These are phyloP conservation scores for Gossypium rotundifolium DNA, from an alignment of 345 rosid species.

Conservation along the genomic window DNA sequence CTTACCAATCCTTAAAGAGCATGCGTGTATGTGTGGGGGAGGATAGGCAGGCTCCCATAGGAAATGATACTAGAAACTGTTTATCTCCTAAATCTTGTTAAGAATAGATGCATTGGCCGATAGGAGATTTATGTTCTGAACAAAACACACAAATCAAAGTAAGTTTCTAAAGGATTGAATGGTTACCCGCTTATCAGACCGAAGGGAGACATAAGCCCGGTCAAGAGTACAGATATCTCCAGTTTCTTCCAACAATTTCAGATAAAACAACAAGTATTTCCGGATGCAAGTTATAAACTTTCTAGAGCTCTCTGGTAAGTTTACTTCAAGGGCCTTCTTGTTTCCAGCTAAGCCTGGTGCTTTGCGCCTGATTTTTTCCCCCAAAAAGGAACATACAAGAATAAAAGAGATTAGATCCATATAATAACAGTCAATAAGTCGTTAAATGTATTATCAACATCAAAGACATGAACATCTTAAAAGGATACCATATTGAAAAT, in stretches of 20 bases:
- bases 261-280: slow-evolving; percentile 77
- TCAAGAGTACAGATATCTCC: slow-evolving; percentile 76
- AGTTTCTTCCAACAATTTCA: slow-evolving; percentile 86
- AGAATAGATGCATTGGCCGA: neutral
- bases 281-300: slow-evolving; percentile 95
- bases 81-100: neutral
- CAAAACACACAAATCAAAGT: neutral
- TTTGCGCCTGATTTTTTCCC: slow-evolving; percentile 54
- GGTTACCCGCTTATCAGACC: slow-evolving; percentile 88
- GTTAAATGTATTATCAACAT: neutral
- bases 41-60: neutral
- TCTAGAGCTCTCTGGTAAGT: slow-evolving; percentile 92
- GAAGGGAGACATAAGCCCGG: slow-evolving; percentile 76
- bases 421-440: neutral
- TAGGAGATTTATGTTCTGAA: slow-evolving; percentile 1
- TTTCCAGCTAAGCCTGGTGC: slow-evolving; percentile 70
- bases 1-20: no score
- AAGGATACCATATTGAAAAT: neutral
- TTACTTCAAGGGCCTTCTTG: slow-evolving; percentile 85
- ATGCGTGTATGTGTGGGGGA: neutral
- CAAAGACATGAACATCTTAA: neutral
- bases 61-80: neutral
- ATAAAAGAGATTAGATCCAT: slow-evolving; percentile 3
- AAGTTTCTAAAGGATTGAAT: slow-evolving; percentile 13
- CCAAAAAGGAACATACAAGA: slow-evolving; percentile 11